These are phyloP conservation scores for Esteya vermicola DNA, from an alignment of 2,329 filamentous ascomycete species.

Conservation along the genomic window DNA sequence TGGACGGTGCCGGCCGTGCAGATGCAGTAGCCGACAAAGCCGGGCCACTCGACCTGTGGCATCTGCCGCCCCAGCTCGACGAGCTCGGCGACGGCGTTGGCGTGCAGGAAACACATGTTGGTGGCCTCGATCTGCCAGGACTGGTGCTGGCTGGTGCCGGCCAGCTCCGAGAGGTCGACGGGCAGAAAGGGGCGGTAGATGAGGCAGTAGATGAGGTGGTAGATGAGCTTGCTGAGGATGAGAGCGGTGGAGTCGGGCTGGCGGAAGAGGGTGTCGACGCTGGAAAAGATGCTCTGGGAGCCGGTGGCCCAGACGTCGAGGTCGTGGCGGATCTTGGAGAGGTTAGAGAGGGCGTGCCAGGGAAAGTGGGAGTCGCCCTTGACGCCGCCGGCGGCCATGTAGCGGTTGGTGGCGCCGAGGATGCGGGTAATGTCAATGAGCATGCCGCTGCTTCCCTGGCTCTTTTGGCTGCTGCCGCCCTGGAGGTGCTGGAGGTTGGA, in stretches of 20 bases:
- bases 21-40: conserved; percentile 76
- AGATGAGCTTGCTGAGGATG: conserved; percentile 73
- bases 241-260: conserved; percentile 66
- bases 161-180: conserved; percentile 67
- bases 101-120: conserved; percentile 73
- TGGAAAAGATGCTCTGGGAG: conserved; percentile 65
- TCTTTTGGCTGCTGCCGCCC: conserved; percentile 47
- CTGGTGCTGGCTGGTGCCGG: conserved; percentile 69
- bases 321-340: conserved; percentile 76
- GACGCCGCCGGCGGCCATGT: conserved; percentile 71
- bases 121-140: conserved; percentile 89
- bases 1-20: conserved; percentile 80
- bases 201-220: conserved; percentile 74
- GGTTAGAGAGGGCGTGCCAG: conserved; percentile 73
- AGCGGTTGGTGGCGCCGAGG: conserved; percentile 69
- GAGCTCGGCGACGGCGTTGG: conserved; percentile 74
- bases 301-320: conserved; percentile 75
- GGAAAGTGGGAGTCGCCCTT: conserved; percentile 85
- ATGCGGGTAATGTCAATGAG: conserved; percentile 76
- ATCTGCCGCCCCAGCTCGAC: conserved; percentile 66
- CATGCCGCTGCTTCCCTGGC: conserved; percentile 64
- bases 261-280: conserved; percentile 59
- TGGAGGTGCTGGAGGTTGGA: conserved; percentile 65
- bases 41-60: conserved; percentile 67
- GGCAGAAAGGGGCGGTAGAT: conserved; percentile 80